Evolutionary conservation across 495 filamentous ascomycete species (phyloP).

Genomic region (Terfezia claveryi): DNA sequence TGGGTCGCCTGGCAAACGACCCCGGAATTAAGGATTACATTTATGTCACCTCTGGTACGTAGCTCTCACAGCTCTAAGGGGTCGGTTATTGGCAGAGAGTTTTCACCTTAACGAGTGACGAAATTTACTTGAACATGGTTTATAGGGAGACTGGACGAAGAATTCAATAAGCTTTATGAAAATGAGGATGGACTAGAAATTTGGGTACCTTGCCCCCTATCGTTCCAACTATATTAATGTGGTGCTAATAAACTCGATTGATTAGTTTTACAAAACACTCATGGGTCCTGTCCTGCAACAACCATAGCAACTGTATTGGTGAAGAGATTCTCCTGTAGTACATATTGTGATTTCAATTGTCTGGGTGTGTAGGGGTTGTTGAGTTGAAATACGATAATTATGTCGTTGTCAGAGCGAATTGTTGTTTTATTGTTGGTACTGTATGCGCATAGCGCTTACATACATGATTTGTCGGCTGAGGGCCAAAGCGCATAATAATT

Average conservation of each 20-base stretch:
- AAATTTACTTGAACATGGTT: background rate
- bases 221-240: background rate
- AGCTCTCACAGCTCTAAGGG: background rate
- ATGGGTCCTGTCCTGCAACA: conserved; percentile 5
- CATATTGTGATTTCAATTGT: no score
- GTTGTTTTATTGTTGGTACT: no score
- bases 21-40: background rate
- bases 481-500: no score
- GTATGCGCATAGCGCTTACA: no score
- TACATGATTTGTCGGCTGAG: no score
- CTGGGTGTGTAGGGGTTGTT: no score
- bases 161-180: background rate
- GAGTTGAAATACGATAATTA: no score
- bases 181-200: background rate
- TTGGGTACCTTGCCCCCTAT: background rate
- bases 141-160: background rate
- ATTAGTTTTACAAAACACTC: conserved; percentile 4
- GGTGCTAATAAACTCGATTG: background rate
- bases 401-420: no score
- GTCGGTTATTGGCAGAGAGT: background rate
- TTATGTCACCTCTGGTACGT: background rate
- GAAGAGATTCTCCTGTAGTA: no score
- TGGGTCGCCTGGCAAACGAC: background rate
- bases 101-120: background rate
- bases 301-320: no score